Percentiles rank a stretch among this genome's conserved stretches.
Evolutionary conservation across 257 asterid genomes (phyloP).

Genomic region (Forsythia viridissima): DNA sequence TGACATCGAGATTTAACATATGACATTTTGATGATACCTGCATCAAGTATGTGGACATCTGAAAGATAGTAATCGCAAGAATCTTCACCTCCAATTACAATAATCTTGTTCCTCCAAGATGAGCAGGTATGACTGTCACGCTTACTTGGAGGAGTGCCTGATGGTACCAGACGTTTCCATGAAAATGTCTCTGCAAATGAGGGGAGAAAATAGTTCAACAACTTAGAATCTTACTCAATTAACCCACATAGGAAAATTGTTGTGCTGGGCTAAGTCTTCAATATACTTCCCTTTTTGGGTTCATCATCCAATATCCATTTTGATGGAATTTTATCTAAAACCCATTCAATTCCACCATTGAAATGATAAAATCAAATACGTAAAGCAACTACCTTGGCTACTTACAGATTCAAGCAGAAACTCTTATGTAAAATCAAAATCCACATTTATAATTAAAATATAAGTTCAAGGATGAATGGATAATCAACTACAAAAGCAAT

Average conservation of each 20-base stretch:
- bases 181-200: slow-evolving; percentile 65
- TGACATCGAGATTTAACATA: slow-evolving; percentile 13
- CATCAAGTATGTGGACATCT: slow-evolving; percentile 93
- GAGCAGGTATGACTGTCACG: slow-evolving; percentile 94
- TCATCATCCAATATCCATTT: neutral
- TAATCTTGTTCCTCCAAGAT: slow-evolving; percentile 87
- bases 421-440: slow-evolving; percentile 3
- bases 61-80: slow-evolving; percentile 73
- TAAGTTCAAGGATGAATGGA: slow-evolving; percentile 13
- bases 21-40: slow-evolving; percentile 51
- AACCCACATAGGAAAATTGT: neutral
- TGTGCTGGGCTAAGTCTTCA: neutral
- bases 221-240: neutral
- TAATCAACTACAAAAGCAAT: neutral
- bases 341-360: neutral
- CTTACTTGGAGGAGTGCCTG: slow-evolving; percentile 96
- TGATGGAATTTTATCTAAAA: neutral
- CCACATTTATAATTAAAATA: neutral
- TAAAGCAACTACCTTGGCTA: neutral
- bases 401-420: slow-evolving; percentile 4
- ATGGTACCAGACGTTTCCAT: slow-evolving; percentile 82
- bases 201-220: slow-evolving; percentile 16
- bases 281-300: slow-evolving; percentile 4
- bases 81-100: slow-evolving; percentile 96
- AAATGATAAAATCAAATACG: neutral